phyloP scores from a whole-genome alignment of 805 yeast species.

The Martiniozyma abietophila region DNA sequence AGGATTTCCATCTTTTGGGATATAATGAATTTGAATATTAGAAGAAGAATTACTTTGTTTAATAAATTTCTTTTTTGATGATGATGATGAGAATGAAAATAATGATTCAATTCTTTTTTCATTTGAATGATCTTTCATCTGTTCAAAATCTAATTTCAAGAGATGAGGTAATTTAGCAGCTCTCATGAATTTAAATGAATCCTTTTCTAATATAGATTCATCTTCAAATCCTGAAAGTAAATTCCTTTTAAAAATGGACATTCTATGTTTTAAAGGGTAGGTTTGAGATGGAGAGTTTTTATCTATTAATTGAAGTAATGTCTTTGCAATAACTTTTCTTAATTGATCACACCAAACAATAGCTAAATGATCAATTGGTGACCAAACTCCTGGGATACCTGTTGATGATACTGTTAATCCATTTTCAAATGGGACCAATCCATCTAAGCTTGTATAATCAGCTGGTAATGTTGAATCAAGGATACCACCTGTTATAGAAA shows the following conservation, averaged over 20 bases:
- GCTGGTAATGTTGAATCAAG: constrained; percentile 77
- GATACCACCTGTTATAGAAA: constrained; percentile 87
- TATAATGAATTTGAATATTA: constrained; percentile 27
- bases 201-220: not conserved
- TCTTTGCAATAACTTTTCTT: constrained; percentile 49
- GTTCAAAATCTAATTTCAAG: constrained; percentile 26
- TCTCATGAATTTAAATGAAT: constrained; percentile 1
- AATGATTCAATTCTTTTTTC: constrained; percentile 23
- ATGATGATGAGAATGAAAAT: too few species aligned
- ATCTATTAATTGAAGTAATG: constrained; percentile 55
- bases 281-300: constrained; percentile 39
- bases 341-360: constrained; percentile 95
- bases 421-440: constrained; percentile 59
- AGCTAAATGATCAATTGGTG: constrained; percentile 89
- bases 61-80: constrained; percentile 17
- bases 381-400: constrained; percentile 87
- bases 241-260: constrained; percentile 41
- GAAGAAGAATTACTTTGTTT: constrained; percentile 19
- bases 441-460: constrained; percentile 71
- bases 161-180: constrained; percentile 15
- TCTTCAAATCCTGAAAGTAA: constrained; percentile 50
- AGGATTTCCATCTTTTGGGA: constrained; percentile 27
- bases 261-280: constrained; percentile 41
- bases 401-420: constrained; percentile 81
- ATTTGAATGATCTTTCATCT: constrained; percentile 23